Conservation (phyloP, 176 grass and related monocot genomes). For the Oryza glaberrima region DNA sequence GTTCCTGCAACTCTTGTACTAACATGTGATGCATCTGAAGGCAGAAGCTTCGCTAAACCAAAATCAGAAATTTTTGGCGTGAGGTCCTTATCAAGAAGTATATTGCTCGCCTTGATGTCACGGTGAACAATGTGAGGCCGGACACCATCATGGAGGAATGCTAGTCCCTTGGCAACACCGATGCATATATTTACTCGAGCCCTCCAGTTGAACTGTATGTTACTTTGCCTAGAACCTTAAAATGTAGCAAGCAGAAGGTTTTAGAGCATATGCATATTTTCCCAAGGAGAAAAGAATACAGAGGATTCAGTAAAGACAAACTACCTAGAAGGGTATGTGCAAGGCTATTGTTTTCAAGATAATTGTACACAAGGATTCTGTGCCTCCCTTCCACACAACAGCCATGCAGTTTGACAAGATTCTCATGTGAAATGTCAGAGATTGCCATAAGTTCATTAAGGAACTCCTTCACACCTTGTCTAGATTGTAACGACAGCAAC, state of each 20-base stretch:
- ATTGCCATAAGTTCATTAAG: slow-evolving; percentile 63
- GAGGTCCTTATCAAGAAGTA: slow-evolving; percentile 67
- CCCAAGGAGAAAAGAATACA: neutral
- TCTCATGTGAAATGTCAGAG: slow-evolving; percentile 62
- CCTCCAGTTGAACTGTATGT: slow-evolving; percentile 71
- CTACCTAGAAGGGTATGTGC: slow-evolving; percentile 72
- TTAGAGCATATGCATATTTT: slow-evolving; percentile 1
- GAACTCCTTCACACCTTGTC: slow-evolving; percentile 76
- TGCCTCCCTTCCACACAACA: slow-evolving; percentile 74
- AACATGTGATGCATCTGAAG: slow-evolving; percentile 67
- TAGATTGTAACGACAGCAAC: slow-evolving; percentile 68
- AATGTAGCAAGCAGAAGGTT: slow-evolving; percentile 18
- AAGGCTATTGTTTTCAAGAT: slow-evolving; percentile 83
- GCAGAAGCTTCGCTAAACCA: slow-evolving; percentile 74
- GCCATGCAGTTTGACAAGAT: slow-evolving; percentile 72
- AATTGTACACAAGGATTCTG: slow-evolving; percentile 78
- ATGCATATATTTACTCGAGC: slow-evolving; percentile 67
- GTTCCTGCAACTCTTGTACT: slow-evolving; percentile 83
- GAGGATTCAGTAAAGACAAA: slow-evolving; percentile 28
- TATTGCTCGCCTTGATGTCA: slow-evolving; percentile 85
- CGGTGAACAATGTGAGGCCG: slow-evolving; percentile 72
- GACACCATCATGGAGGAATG: slow-evolving; percentile 62
- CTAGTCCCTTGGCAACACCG: slow-evolving; percentile 66
- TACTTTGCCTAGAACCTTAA: slow-evolving; percentile 59
- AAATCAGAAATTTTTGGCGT: slow-evolving; percentile 83